Evolutionary conservation across 768 basidiomycete genomes (phyloP).

Genomic region (Mycena kentingensis): DNA sequence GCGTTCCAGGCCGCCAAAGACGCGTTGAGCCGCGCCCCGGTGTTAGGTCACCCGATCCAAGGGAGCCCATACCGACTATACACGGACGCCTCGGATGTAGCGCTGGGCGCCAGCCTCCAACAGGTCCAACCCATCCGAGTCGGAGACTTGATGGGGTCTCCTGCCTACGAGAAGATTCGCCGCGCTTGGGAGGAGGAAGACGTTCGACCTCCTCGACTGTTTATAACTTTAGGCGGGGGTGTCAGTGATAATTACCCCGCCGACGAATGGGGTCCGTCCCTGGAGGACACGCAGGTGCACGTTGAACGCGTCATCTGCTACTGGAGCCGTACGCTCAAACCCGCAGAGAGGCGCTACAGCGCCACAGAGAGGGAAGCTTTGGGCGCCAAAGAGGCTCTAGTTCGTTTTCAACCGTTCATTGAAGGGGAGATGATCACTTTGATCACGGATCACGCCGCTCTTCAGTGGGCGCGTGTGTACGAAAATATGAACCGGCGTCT

Average conservation of each 20-base stretch:
- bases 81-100: slow-evolving; percentile 2
- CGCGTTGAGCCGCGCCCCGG: slow-evolving; percentile 25
- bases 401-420: too few species aligned
- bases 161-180: slow-evolving; percentile 3
- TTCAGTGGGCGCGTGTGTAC: slow-evolving; percentile 15
- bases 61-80: slow-evolving; percentile 22
- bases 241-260: not conserved
- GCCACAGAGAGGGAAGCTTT: too few species aligned
- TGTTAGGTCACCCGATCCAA: slow-evolving; percentile 22
- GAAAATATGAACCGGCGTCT: slow-evolving; percentile 21
- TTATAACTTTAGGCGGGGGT: slow-evolving; percentile 9
- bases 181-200: slow-evolving; percentile 7
- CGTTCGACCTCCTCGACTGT: slow-evolving; percentile 16
- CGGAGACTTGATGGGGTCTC: slow-evolving; percentile 12
- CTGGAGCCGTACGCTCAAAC: slow-evolving; percentile 22
- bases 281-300: slow-evolving; percentile 21
- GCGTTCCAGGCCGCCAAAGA: slow-evolving; percentile 24
- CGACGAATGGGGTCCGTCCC: not conserved
- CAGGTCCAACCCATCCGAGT: slow-evolving; percentile 16
- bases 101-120: slow-evolving; percentile 10
- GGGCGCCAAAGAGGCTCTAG: too few species aligned
- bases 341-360: not conserved
- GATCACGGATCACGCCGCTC: slow-evolving; percentile 12
- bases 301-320: slow-evolving; percentile 30
- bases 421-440: not conserved